These are phyloP conservation scores for Suhomyces taliae DNA, from an alignment of 1,139 yeast genomes.

Conservation along the genomic window DNA sequence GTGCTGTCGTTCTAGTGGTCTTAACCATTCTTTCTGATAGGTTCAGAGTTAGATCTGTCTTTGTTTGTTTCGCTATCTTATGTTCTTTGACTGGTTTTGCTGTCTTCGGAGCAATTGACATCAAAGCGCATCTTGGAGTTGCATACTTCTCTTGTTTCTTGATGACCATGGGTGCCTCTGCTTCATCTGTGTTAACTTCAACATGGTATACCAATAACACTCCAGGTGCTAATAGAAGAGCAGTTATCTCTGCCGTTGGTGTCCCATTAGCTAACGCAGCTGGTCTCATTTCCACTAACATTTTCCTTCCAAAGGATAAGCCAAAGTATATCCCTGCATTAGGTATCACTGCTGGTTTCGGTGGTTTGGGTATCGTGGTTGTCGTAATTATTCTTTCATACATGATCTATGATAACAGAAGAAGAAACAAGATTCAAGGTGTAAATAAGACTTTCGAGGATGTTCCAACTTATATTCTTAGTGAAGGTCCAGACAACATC, in stretches of 20 bases:
- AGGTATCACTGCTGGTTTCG: constrained; percentile 37
- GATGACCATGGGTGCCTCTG: constrained; percentile 34
- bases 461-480: constrained; percentile 43
- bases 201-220: constrained; percentile 55
- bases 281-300: constrained; percentile 32
- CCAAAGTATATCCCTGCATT: constrained; percentile 32
- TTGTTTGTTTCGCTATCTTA: constrained; percentile 37
- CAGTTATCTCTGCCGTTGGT: constrained; percentile 30
- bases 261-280: constrained; percentile 36
- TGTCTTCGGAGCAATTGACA: constrained; percentile 46
- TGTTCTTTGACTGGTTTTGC: constrained; percentile 45
- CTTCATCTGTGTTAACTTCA: constrained; percentile 44
- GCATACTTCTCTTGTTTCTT: constrained; percentile 41
- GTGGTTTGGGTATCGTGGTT: constrained; percentile 30
- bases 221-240: constrained; percentile 41
- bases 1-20: constrained; percentile 25
- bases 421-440: constrained; percentile 43
- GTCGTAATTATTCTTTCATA: constrained; percentile 22
- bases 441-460: constrained; percentile 41
- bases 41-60: constrained; percentile 30
- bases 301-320: constrained; percentile 29
- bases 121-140: constrained; percentile 34
- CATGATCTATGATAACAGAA: constrained; percentile 41
- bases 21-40: constrained; percentile 27
- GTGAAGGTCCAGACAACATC: constrained; percentile 48